Conservation (phyloP, 2,329 filamentous ascomycete genomes). For the Pseudogymnoascus sp. region DNA sequence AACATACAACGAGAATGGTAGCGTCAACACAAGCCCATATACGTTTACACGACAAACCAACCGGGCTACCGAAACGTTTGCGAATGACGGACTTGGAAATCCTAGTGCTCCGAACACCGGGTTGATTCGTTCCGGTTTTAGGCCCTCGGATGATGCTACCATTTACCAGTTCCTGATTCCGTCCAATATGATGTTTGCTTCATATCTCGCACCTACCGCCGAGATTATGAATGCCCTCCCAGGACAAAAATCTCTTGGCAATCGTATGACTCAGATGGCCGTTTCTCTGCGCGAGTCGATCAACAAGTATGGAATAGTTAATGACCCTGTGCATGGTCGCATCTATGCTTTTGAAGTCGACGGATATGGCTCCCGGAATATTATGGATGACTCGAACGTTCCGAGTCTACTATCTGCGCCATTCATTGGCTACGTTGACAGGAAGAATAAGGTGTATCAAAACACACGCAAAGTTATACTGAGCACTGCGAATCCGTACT, state of each 20-base stretch:
- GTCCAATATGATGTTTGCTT: constrained; percentile 76
- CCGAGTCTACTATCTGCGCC: constrained; percentile 58
- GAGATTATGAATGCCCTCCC: constrained; percentile 45
- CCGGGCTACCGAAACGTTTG: constrained; percentile 71
- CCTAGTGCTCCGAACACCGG: constrained; percentile 69
- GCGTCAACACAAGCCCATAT: constrained; percentile 54
- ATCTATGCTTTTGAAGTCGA: constrained; percentile 74
- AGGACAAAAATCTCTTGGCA: constrained; percentile 43
- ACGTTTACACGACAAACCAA: constrained; percentile 69
- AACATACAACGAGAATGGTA: constrained; percentile 59
- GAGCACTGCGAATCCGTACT: constrained; percentile 71
- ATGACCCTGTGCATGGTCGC: constrained; percentile 52
- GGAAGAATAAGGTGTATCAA: constrained; percentile 59
- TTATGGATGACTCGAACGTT: constrained; percentile 68
- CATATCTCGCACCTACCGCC: constrained; percentile 48
- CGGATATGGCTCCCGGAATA: constrained; percentile 51
- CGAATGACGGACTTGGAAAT: constrained; percentile 68
- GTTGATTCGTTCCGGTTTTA: constrained; percentile 77
- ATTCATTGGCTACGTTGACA: constrained; percentile 52
- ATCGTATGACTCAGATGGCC: constrained; percentile 50
- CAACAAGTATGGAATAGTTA: constrained; percentile 61
- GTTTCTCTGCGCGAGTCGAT: constrained; percentile 59
- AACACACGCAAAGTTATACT: constrained; percentile 76
- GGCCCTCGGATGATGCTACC: constrained; percentile 78
- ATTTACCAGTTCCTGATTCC: constrained; percentile 84